Conservation (phyloP, 306 rosid genomes). For the Cicer pinnatifidum region DNA sequence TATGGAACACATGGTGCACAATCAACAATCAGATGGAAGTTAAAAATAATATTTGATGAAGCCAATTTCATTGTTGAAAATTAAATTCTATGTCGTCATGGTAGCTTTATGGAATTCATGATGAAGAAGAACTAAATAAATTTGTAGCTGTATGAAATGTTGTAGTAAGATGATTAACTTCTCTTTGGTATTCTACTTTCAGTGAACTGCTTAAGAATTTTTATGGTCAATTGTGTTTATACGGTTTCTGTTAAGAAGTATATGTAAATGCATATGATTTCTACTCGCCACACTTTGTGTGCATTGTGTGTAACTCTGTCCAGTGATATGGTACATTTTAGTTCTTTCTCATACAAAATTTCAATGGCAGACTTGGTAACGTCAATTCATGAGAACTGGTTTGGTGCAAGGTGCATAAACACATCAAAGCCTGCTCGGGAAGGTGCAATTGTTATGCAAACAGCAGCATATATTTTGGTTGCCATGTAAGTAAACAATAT, state of each 20-base stretch:
- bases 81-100: not conserved
- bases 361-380: conserved; percentile 79
- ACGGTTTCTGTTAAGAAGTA: not conserved
- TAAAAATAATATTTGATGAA: not conserved
- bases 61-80: not conserved
- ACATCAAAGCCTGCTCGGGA: conserved; percentile 89
- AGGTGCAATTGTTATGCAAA: conserved; percentile 84
- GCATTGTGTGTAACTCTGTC: conserved; percentile 12
- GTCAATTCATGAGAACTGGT: conserved; percentile 90
- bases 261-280: conserved; percentile 25
- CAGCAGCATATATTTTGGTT: conserved; percentile 78
- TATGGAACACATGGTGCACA: not conserved
- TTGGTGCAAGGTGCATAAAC: conserved; percentile 91
- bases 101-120: conserved; percentile 4
- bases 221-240: too few species aligned
- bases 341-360: conserved; percentile 44
- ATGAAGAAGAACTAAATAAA: not conserved
- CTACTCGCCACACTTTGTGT: conserved; percentile 19
- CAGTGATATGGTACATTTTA: conserved; percentile 11
- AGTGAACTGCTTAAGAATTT: too few species aligned
- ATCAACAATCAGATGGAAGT: not conserved
- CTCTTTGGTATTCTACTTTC: too few species aligned
- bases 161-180: not conserved
- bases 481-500: conserved; percentile 68
- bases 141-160: not conserved